phyloP scores from a whole-genome alignment of 495 filamentous ascomycete species.

The Viridothelium virens region DNA sequence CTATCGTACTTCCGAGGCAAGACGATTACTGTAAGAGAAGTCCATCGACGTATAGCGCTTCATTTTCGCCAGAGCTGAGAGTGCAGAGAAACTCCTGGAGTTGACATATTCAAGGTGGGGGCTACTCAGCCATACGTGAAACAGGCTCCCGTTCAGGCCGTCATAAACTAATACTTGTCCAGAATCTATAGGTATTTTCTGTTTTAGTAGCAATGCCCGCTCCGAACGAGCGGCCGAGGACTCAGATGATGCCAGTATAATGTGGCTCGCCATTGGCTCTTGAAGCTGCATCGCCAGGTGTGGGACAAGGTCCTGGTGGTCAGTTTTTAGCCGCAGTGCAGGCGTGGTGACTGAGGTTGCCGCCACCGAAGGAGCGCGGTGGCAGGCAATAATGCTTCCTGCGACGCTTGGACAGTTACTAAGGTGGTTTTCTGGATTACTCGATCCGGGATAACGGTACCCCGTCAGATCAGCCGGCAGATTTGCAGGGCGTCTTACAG shows the following conservation, averaged over 20 bases:
- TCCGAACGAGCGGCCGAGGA: neutral
- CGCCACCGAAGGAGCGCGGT: neutral
- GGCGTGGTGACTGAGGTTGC: neutral
- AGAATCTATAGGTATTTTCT: too few relatives aligned
- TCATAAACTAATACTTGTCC: too few relatives aligned
- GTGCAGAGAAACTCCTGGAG: neutral
- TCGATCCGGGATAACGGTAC: neutral
- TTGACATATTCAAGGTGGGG: neutral
- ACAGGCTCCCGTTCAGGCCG: too few relatives aligned
- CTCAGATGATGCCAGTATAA: neutral
- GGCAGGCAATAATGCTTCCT: neutral
- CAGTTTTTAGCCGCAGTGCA: conserved; percentile 1
- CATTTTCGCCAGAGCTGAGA: neutral
- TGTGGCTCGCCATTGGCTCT: neutral
- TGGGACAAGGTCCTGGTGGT: neutral
- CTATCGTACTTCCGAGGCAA: neutral
- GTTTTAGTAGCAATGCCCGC: neutral
- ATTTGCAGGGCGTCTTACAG: conserved; percentile 7
- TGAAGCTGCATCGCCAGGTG: neutral
- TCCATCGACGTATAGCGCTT: neutral
- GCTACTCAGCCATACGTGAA: too few relatives aligned
- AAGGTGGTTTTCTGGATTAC: too few relatives aligned
- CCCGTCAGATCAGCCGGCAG: neutral
- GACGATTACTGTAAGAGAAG: neutral
- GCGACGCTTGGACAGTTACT: neutral